phyloP scores from a whole-genome alignment of 148 eudicot species.

The Camellia japonica region DNA sequence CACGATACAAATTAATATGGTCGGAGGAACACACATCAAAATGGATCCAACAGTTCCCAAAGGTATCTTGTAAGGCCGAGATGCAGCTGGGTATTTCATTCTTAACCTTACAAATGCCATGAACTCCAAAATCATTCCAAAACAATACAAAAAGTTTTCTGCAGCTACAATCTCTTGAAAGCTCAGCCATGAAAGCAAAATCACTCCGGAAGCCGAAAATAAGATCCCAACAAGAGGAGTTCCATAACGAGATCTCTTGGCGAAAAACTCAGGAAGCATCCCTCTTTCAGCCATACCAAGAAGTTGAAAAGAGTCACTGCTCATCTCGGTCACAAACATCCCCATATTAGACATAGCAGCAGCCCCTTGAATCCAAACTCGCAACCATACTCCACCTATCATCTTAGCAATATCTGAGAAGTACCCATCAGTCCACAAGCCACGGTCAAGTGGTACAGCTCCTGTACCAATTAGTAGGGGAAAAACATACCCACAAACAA shows the following conservation, averaged over 20 bases:
- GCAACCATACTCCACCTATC: slow-evolving; percentile 33
- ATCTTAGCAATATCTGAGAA: slow-evolving; percentile 31
- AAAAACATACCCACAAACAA: slow-evolving; percentile 26
- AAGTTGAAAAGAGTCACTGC: slow-evolving; percentile 34
- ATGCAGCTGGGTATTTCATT: slow-evolving; percentile 22
- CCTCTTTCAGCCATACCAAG: slow-evolving; percentile 34
- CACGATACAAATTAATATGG: slow-evolving; percentile 22
- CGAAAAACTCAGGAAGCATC: slow-evolving; percentile 30
- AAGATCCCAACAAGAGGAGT: slow-evolving; percentile 25
- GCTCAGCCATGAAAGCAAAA: slow-evolving; percentile 31
- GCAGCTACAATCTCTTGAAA: slow-evolving; percentile 31
- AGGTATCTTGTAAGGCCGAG: slow-evolving; percentile 32
- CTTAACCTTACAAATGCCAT: slow-evolving; percentile 25
- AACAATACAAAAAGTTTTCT: slow-evolving; percentile 28
- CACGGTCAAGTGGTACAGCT: slow-evolving; percentile 24
- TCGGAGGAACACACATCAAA: slow-evolving; percentile 25
- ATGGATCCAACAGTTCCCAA: slow-evolving; percentile 25
- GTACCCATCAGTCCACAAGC: slow-evolving; percentile 26
- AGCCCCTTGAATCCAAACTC: slow-evolving; percentile 25
- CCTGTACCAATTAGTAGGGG: slow-evolving; percentile 26
- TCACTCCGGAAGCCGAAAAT: slow-evolving; percentile 28
- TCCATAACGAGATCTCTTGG: slow-evolving; percentile 28
- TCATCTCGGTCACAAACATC: slow-evolving; percentile 30
- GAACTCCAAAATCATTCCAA: slow-evolving; percentile 29
- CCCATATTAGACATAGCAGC: slow-evolving; percentile 34